Base-by-base conservation (phyloP, 371 early-diverging fungal genomes). In the Gilbertella persicaria region DNA sequence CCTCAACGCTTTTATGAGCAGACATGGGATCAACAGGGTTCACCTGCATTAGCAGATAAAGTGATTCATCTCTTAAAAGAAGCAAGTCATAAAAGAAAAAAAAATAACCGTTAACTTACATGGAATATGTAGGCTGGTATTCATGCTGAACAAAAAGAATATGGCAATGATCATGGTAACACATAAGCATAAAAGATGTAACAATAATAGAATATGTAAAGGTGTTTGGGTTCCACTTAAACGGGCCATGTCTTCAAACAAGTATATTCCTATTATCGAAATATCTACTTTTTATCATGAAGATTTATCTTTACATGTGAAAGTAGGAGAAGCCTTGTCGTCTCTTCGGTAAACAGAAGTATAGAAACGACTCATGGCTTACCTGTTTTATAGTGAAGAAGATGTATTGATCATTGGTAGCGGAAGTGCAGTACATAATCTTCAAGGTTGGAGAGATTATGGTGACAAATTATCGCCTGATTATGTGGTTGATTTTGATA, bases 201-300 rank as follows among this genome's bases (percentile, higher is more conserved):
- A n/a, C n/a, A n/a, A n/a, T n/a, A n/a, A n/a, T n/a, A n/a, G n/a
- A n/a, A n/a, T n/a, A n/a, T n/a, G n/a, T n/a, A n/a, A n/a, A n/a
- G 85, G 85, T 29, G 79, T 78, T 7, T 85, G 85, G 85, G 84
- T 83, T 2, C 82, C 80, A 8, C 53, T 83, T 30, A 71, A 79
- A 41, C 71, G 81, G 9, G 82, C 82, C 25, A 69, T 83, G 38
- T 58, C 62, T 29, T 69, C 73, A 9, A 68, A 75, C 24, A 60
- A n/a, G n/a, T n/a, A 67, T 16, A 78, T 85, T 44, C 84, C 85
- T 0, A 69, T 85, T 39, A 67, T 81, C 1, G 82, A 85, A 42
- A 69, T 85, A 28, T 83, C 83, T 4, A 67, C 64, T 0, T 71
- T 64, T 30, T 45, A 38, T 20, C 65, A 67, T 46, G 72, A 71